A percentile compares a stretch with the other conserved stretches of the same genome.
Conservation (phyloP, 306 rosid genomes). For the Hippophae tibetana region DNA sequence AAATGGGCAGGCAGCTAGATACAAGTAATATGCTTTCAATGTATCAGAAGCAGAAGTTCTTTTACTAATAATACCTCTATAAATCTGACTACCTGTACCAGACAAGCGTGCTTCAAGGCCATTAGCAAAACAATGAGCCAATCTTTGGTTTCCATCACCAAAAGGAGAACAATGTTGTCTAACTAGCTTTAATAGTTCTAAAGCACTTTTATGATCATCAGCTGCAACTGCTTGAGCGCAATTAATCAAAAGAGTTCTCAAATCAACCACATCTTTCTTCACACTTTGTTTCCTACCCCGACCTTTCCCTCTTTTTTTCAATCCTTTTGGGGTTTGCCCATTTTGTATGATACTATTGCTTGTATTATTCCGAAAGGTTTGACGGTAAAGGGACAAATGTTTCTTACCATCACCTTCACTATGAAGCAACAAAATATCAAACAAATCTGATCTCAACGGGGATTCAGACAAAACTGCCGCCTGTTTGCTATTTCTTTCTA, state of each 20-base stretch:
- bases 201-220: constrained; percentile 61
- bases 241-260: constrained; percentile 66
- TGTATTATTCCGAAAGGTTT: constrained; percentile 39
- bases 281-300: constrained; percentile 59
- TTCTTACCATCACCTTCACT: constrained; percentile 39
- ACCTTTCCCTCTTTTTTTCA: constrained; percentile 41
- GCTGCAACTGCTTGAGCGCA: constrained; percentile 97
- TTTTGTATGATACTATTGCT: constrained; percentile 23
- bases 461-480: constrained; percentile 65
- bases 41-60: constrained; percentile 61
- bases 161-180: constrained; percentile 62
- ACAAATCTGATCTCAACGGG: constrained; percentile 42
- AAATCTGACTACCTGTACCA: constrained; percentile 93
- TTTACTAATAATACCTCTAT: constrained; percentile 63
- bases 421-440: constrained; percentile 55
- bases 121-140: constrained; percentile 79
- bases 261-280: constrained; percentile 71
- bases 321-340: constrained; percentile 34
- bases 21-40: constrained; percentile 72
- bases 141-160: constrained; percentile 85
- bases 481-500: constrained; percentile 66
- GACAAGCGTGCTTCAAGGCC: constrained; percentile 97
- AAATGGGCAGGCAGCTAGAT: constrained; percentile 86
- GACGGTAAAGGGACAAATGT: constrained; percentile 39
- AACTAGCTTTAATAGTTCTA: constrained; percentile 60